Evolutionary conservation across 2,329 filamentous ascomycete species (phyloP).

Genomic region (Myrmaecium sp.): DNA sequence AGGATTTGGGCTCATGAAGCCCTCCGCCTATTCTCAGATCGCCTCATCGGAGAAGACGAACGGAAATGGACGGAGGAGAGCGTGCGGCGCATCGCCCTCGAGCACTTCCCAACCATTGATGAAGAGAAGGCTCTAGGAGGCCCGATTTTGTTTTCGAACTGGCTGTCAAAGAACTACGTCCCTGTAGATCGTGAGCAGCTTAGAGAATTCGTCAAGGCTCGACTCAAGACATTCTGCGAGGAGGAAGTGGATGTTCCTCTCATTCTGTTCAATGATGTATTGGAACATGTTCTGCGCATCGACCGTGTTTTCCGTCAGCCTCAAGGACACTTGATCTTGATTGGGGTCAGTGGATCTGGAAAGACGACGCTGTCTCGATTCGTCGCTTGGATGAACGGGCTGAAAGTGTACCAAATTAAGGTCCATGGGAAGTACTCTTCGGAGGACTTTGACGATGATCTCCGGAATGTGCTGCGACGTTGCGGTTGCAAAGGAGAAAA

Average conservation of each 20-base stretch:
- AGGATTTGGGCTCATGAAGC: slow-evolving; percentile 98
- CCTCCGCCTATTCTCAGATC: slow-evolving; percentile 88
- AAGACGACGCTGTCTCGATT: slow-evolving; percentile 97
- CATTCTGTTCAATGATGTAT: slow-evolving; percentile 96
- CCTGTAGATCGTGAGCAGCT: slow-evolving; percentile 91
- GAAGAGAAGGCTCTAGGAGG: slow-evolving; percentile 75
- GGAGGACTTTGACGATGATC: slow-evolving; percentile 96
- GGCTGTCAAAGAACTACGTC: slow-evolving; percentile 96
- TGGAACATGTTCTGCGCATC: slow-evolving; percentile 95
- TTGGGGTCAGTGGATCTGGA: slow-evolving; percentile 94
- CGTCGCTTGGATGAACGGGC: slow-evolving; percentile 98
- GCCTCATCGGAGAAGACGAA: slow-evolving; percentile 86
- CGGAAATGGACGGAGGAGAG: slow-evolving; percentile 87
- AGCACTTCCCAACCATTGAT: slow-evolving; percentile 91
- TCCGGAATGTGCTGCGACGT: slow-evolving; percentile 80
- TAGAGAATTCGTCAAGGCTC: slow-evolving; percentile 91
- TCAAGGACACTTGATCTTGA: slow-evolving; percentile 93
- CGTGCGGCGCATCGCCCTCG: slow-evolving; percentile 69
- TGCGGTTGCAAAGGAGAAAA: slow-evolving; percentile 98
- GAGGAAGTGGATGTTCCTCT: slow-evolving; percentile 98
- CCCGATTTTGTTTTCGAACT: slow-evolving; percentile 96
- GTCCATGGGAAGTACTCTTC: slow-evolving; percentile 96
- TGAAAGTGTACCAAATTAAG: slow-evolving; percentile 99
- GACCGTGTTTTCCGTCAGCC: slow-evolving; percentile 97
- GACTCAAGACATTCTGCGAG: slow-evolving; percentile 95